Evolutionary conservation across 2,329 filamentous ascomycete genomes (phyloP), one percentile per base, ranked within the genome.

Genomic region (Geoglossum cookeanum): DNA sequence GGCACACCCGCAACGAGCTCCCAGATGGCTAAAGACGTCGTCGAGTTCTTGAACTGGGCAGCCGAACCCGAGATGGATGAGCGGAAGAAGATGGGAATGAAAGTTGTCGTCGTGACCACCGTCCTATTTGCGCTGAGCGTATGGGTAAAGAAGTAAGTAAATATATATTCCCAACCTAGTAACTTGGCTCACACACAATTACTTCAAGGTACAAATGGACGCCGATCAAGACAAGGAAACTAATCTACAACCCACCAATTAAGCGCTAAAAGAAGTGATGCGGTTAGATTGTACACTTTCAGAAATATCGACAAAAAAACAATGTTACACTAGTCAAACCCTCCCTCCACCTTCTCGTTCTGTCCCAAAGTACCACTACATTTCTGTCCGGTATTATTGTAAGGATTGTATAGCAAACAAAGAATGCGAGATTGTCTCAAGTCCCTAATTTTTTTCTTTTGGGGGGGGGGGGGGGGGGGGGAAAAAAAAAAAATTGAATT

Each of bases 1-100:
- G 89, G 80, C 62, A 98, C 92, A 47, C 87, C 89, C 56, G 92
- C 92, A 55, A 87, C 91, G 61, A 89, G 89, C 63, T 96, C 91
- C 62, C 92, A 98, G 77, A 98, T 98, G 92, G 92, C 92, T 72
- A 98, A 98, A 84, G 92, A 98, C 66, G 92, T 98, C 60, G 83
- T 86, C 60, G 92, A 98, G 75, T 98, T 98, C 78, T 80, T 98
- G 69, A 97, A 98, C 84, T 98, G 92, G 92, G 80, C 92, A 57
- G 90, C 92, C 59, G 92, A 98, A 78, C 92, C 92, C 54, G 92
- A 98, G 79, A 95, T 96, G 89, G 92, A 98, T 69, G 84, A 96
- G 70, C 86, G 92, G 70, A 98, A 98, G 86, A 92, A 89, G 78
- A 98, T 97, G 92, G 92, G 92, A 67, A 83, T 94, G 80, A 97